Evolutionary conservation across 768 basidiomycete genomes (phyloP).

Genomic region (Rhodotorula taiwanensis): DNA sequence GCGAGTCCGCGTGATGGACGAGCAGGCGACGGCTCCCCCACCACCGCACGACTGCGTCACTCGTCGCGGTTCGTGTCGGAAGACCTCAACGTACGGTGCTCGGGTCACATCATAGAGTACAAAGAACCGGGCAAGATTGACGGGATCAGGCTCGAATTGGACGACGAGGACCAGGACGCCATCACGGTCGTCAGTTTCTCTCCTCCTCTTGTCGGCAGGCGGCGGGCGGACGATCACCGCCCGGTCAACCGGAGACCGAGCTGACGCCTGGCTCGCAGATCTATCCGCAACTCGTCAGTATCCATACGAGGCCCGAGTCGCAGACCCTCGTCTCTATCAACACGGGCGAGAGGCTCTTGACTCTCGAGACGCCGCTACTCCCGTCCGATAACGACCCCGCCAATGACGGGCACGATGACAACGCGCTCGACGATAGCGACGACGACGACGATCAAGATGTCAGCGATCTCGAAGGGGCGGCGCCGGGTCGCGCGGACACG

Average conservation of each 20-base stretch:
- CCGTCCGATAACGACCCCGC: background rate
- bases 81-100: conserved; percentile 13
- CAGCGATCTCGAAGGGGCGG: background rate
- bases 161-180: background rate
- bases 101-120: conserved; percentile 5
- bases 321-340: conserved; percentile 32
- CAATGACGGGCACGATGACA: background rate
- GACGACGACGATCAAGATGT: background rate
- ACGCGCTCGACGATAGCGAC: conserved; percentile 1
- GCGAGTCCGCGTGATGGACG: too few relatives aligned
- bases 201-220: background rate
- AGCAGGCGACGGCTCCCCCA: too few relatives aligned
- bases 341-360: conserved; percentile 21
- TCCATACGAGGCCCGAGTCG: conserved; percentile 14
- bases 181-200: conserved; percentile 24
- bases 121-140: background rate
- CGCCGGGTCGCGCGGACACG: background rate
- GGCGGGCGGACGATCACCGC: background rate
- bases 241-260: background rate
- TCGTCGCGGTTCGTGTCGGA: conserved; percentile 8
- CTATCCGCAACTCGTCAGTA: conserved; percentile 19
- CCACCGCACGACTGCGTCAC: background rate
- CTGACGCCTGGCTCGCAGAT: conserved; percentile 7
- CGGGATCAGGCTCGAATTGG: conserved; percentile 17
- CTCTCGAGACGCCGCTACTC: conserved; percentile 23